Evolutionary conservation across 1,139 yeast genomes (phyloP), one percentile per base, ranked within the genome.

Genomic region (Lodderomyces jiufengensis): DNA sequence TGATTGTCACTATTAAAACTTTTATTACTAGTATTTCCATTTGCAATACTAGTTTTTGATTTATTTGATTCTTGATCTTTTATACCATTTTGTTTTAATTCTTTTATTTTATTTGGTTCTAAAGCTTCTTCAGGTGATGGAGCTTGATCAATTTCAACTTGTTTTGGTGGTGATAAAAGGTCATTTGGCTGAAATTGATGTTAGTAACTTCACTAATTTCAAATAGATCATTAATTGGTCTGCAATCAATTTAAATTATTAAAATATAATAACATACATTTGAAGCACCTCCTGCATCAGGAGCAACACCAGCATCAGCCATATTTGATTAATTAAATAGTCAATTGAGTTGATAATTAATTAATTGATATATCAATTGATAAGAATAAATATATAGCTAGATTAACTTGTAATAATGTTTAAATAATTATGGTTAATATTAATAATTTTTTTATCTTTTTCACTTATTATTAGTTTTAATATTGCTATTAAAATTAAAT

Each of bases 121-220:
- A 39, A 36, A 12, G 37, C 40, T 20, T 40, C 36, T 12, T 38
- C 29, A 15, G 43, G 32, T 7, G 33, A 16, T 4, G 39, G 35
- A 5, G 33, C 32, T 25, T 41, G 47, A 9, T 40, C 32, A 5
- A 43, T 23, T 20, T 40, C 40, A 9, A 41, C 38, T 36, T 43
- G 46, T 11, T 38, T 31, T 3, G 46, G 46, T 24, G 45, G 40
- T 27, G 29, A 33, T 12, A 43, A 13, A 1, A 40, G 16, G 11
- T 43, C 45, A 32, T 36, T 39, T n/a, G 46, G 46, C 44, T 42
- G 25, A 18, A 18, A 18, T 18, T 18, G 20, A 11, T 3, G 31
- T 28, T 28, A 16, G 31, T 28, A 16, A 27, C 5, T 27, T 6
- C n/a, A n/a, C n/a, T n/a, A n/a, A n/a, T n/a, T n/a, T n/a, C n/a